Conservation (phyloP, 1,284 basidiomycete genomes). For the Afroboletus lepidellus region DNA sequence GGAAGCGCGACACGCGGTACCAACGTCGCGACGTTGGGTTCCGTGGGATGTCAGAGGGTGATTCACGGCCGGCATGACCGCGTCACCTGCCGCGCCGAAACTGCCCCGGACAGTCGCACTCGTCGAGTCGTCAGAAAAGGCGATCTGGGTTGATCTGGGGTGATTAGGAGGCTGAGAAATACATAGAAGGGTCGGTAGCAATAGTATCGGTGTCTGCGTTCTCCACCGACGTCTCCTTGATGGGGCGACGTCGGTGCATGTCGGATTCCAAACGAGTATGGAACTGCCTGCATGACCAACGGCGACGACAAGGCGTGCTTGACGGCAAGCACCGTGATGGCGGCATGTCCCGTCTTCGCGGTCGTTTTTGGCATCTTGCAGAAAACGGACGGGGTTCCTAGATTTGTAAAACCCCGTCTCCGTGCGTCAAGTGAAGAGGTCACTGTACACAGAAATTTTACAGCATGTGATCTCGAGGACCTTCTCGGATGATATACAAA, state of each 20-base stretch:
- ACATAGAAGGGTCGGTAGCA: background rate
- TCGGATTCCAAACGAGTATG: slow-evolving; percentile 23
- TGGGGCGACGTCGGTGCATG: slow-evolving; percentile 3
- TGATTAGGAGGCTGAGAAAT: background rate
- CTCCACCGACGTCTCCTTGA: slow-evolving; percentile 3
- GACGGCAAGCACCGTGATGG: slow-evolving; percentile 17
- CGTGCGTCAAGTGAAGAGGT: slow-evolving; percentile 21
- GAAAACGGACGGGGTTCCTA: slow-evolving; percentile 16
- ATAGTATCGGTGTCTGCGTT: background rate
- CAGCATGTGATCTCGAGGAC: slow-evolving; percentile 16
- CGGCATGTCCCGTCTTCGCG: slow-evolving; percentile 12
- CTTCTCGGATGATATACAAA: no score
- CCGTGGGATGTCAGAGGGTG: no score
- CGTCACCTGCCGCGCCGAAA: background rate
- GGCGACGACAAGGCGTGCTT: no score
- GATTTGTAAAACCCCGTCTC: slow-evolving; percentile 17
- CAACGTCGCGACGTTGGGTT: no score
- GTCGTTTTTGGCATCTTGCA: slow-evolving; percentile 16
- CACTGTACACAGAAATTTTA: slow-evolving; percentile 17
- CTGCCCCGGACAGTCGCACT: background rate
- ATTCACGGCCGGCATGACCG: background rate
- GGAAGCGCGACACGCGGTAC: no score
- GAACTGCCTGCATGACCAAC: slow-evolving; percentile 20
- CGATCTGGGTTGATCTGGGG: background rate
- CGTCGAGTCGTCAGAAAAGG: no score